phyloP scores from a whole-genome alignment of 139 green algal species.

The Haematococcus sp. region DNA sequence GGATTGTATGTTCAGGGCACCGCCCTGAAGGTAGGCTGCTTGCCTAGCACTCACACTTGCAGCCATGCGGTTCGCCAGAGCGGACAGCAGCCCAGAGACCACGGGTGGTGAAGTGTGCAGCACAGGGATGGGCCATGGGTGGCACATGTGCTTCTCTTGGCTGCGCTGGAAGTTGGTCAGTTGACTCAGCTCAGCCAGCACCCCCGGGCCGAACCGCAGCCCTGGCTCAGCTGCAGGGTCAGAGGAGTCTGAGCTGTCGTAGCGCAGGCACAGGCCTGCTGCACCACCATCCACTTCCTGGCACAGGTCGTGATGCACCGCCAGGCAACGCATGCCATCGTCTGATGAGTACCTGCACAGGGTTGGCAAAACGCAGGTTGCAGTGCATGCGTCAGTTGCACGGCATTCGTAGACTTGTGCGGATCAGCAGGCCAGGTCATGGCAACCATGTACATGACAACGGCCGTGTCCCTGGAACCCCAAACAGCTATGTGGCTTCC shows the following conservation, averaged over 20 bases:
- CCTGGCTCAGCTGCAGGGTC: slow-evolving; percentile 1
- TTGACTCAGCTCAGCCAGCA: not conserved
- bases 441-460: too few species aligned
- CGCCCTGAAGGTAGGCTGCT: not conserved
- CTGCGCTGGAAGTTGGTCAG: not conserved
- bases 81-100: not conserved
- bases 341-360: not conserved
- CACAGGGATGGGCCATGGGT: not conserved
- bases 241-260: not conserved
- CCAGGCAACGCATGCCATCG: slow-evolving; percentile 2
- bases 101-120: not conserved
- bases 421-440: too few species aligned
- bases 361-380: too few species aligned
- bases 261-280: not conserved
- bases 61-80: not conserved
- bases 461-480: too few species aligned
- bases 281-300: slow-evolving; percentile 8
- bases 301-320: slow-evolving; percentile 2
- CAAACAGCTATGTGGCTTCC: too few species aligned
- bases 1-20: not conserved
- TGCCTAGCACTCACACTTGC: not conserved
- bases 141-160: not conserved
- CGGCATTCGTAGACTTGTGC: too few species aligned
- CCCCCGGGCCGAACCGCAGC: not conserved
- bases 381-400: too few species aligned